Percentiles rank a stretch among this genome's conserved stretches.
phyloP scores from a whole-genome alignment of 2,329 filamentous ascomycete genomes.

The Pyrenophora graminea region DNA sequence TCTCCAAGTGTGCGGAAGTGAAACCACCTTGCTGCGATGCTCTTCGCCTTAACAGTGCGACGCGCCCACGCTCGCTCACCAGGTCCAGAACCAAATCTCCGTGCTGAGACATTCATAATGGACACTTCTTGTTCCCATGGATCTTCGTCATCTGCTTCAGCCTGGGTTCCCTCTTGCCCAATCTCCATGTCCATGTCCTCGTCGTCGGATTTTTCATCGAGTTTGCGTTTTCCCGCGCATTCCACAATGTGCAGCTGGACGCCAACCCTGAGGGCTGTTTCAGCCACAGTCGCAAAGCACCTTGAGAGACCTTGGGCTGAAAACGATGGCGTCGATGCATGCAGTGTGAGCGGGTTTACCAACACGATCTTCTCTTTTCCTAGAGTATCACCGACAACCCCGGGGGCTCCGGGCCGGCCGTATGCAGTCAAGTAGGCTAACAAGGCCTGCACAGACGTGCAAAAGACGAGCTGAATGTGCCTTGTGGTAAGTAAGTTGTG shows the following conservation, averaged over 20 bases:
- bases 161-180: slow-evolving; percentile 10
- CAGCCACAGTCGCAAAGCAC: slow-evolving; percentile 66
- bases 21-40: slow-evolving; percentile 54
- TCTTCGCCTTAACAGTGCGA: slow-evolving; percentile 50
- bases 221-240: slow-evolving; percentile 27
- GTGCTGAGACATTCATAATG: slow-evolving; percentile 54
- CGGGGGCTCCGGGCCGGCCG: slow-evolving; percentile 16
- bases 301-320: slow-evolving; percentile 72
- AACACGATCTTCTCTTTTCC: slow-evolving; percentile 56
- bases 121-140: slow-evolving; percentile 54
- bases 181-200: slow-evolving; percentile 54
- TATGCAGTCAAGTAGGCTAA: slow-evolving; percentile 71
- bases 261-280: slow-evolving; percentile 55
- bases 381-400: slow-evolving; percentile 10
- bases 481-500: slow-evolving; percentile 70
- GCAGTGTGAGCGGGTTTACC: slow-evolving; percentile 68
- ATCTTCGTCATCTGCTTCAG: slow-evolving; percentile 21
- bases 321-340: slow-evolving; percentile 72
- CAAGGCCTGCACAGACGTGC: slow-evolving; percentile 74
- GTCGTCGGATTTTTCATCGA: slow-evolving; percentile 57
- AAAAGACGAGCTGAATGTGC: slow-evolving; percentile 72
- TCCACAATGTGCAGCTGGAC: slow-evolving; percentile 51
- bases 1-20: slow-evolving; percentile 27
- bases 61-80: slow-evolving; percentile 53
- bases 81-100: slow-evolving; percentile 39